Conservation (phyloP, 495 filamentous ascomycete species). For the Penicillium alfredii region DNA sequence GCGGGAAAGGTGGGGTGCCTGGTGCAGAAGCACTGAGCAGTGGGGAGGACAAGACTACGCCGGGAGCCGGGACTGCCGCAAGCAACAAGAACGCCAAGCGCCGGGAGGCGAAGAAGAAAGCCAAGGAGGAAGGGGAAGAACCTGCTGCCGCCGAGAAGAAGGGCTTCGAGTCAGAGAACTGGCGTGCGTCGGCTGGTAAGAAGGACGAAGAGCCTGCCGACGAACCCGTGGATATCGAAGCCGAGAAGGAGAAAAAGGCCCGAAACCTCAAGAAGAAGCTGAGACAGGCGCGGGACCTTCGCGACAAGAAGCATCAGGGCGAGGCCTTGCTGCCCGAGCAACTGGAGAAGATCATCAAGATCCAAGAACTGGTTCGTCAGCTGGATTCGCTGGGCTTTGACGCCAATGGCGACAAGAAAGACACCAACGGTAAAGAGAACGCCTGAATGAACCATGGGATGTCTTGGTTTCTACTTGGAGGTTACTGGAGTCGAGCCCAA, state of each 20-base stretch:
- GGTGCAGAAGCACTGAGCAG: conserved; percentile 61
- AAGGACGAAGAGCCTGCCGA: conserved; percentile 29
- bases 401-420: conserved; percentile 50
- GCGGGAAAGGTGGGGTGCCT: conserved; percentile 70
- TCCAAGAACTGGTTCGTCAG: conserved; percentile 86
- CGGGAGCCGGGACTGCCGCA: conserved; percentile 41
- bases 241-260: conserved; percentile 85
- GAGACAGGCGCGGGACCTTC: conserved; percentile 82
- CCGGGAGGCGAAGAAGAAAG: conserved; percentile 81
- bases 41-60: conserved; percentile 41
- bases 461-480: background rate
- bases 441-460: no score
- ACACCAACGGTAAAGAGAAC: conserved; percentile 6
- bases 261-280: conserved; percentile 95
- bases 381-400: conserved; percentile 84
- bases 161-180: conserved; percentile 27
- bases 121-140: conserved; percentile 53
- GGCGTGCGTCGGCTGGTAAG: conserved; percentile 21
- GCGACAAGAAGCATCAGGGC: conserved; percentile 85
- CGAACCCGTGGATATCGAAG: conserved; percentile 54
- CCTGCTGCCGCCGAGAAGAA: conserved; percentile 35
- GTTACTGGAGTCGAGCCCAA: no score
- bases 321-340: conserved; percentile 84
- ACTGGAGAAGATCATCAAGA: conserved; percentile 94
- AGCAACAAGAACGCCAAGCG: conserved; percentile 93